These are phyloP conservation scores for Blastobotrys robertii DNA, from an alignment of 805 yeast genomes.

Conservation along the genomic window DNA sequence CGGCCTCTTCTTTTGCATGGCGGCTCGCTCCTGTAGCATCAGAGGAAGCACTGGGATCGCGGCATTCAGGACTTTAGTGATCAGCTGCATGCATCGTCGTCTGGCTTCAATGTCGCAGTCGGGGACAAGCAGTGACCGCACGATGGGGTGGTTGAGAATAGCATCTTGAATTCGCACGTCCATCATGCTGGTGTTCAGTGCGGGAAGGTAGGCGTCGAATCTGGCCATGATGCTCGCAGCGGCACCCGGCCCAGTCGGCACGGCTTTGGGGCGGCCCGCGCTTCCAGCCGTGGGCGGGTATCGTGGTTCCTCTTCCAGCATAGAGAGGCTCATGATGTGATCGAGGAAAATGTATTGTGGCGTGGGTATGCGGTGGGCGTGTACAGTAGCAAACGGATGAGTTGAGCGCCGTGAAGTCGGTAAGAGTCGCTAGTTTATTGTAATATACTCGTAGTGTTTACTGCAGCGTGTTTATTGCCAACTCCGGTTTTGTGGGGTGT, in stretches of 20 bases:
- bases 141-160: conserved; percentile 21
- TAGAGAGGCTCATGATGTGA: background rate
- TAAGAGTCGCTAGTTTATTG: too few relatives aligned
- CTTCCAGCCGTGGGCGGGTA: background rate
- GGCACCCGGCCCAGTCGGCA: conserved; percentile 7
- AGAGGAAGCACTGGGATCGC: conserved; percentile 20
- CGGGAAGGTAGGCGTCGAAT: conserved; percentile 19
- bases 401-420: too few relatives aligned
- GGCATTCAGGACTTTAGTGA: conserved; percentile 16
- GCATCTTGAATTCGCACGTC: conserved; percentile 23
- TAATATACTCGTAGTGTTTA: too few relatives aligned
- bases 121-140: conserved; percentile 20
- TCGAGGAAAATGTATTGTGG: too few relatives aligned
- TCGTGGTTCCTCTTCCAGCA: background rate
- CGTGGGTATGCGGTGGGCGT: too few relatives aligned
- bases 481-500: background rate
- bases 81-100: conserved; percentile 15
- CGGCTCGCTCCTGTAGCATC: conserved; percentile 16
- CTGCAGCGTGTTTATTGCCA: background rate
- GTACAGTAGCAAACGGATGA: too few relatives aligned
- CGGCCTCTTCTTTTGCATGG: background rate
- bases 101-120: conserved; percentile 23
- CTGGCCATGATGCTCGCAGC: conserved; percentile 12
- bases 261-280: background rate
- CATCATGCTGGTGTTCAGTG: conserved; percentile 21